Evolutionary conservation across 2,329 filamentous ascomycete species (phyloP), one percentile per base, ranked within the genome.

Genomic region (Thielaviopsis ethacetica): DNA sequence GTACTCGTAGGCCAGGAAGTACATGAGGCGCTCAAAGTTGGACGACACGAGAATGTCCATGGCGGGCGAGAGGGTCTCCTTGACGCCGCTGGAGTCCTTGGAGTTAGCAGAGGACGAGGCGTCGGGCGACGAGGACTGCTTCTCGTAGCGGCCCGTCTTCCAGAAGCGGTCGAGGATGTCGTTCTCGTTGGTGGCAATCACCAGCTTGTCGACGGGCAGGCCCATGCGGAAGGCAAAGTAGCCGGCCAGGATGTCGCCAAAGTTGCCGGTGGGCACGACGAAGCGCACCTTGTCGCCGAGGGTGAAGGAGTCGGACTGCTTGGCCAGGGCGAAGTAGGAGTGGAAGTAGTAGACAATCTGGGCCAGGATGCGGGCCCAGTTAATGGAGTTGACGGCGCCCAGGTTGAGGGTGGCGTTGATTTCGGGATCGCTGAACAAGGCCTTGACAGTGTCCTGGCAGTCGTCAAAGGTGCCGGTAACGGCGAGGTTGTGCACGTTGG

Each of bases 291-390:
- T 82, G 65, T 87, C 81, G 64, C 79, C 81, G 24, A 84, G 66
- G 60, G 82, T 78, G 70, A 86, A 85, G 17, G 73, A 71, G 0
- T 78, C 67, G 3, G 81, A 80, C 56, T 78, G 75, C 68, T 76
- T 80, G 62, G 76, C 78, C 38, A 98, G 82, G 15, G 84, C 75
- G 73, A 96, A 95, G 77, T 97, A 97, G 13, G 93, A 84, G 71
- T 93, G 79, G 76, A 96, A 95, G 77, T 95, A 98, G 79, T 95
- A 97, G 62, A 88, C 89, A 63, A 95, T 96, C 74, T 98, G 93
- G 13, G 93, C 91, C 44, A 98, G 80, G 65, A 98, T 97, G 65
- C 93, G 81, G 1, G 91, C 87, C 81, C 86, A 96, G 75, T 97
- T 97, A 74, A 97, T 97, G 53, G 87, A 93, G 76, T 97, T 97